Evolutionary conservation across 139 green algal genomes (phyloP).

Genomic region (Dunaliella sp.): DNA sequence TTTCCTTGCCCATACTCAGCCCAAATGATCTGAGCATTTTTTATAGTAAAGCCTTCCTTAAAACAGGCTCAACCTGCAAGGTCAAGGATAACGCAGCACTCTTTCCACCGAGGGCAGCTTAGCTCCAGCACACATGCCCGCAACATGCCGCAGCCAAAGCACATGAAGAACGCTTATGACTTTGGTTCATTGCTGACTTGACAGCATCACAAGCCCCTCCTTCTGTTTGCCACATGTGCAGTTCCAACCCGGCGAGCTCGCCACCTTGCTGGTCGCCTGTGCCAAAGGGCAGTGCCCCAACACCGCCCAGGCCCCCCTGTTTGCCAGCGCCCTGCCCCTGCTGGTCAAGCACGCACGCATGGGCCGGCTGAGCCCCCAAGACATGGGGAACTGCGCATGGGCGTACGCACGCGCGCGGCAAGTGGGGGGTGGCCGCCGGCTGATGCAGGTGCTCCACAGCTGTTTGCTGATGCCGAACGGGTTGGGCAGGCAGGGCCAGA

Average conservation of each 20-base stretch:
- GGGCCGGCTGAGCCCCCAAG: conserved; percentile 24
- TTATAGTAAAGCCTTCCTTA: no score
- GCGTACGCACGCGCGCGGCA: conserved; percentile 19
- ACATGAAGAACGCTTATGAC: no score
- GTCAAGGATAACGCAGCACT: no score
- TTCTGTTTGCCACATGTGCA: neutral
- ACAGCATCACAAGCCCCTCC: no score
- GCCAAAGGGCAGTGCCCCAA: conserved; percentile 6
- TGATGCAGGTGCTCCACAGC: neutral
- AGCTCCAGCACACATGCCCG: no score
- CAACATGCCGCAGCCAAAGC: no score
- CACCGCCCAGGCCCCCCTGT: conserved; percentile 10
- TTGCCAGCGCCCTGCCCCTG: conserved; percentile 8
- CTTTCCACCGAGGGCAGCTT: no score
- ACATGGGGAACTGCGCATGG: conserved; percentile 43
- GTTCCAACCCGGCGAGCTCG: conserved; percentile 2
- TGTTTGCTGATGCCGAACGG: neutral
- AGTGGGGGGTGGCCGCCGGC: neutral
- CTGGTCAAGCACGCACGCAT: conserved; percentile 19
- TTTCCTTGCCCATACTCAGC: no score
- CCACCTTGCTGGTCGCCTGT: conserved; percentile 23
- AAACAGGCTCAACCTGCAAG: no score
- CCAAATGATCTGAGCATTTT: no score
- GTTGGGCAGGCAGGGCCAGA: neutral
- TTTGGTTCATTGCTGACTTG: no score